These are phyloP conservation scores for Globisporangium rhizosaccharum DNA, from an alignment of 352 stramenopile genomes.

Conservation along the genomic window DNA sequence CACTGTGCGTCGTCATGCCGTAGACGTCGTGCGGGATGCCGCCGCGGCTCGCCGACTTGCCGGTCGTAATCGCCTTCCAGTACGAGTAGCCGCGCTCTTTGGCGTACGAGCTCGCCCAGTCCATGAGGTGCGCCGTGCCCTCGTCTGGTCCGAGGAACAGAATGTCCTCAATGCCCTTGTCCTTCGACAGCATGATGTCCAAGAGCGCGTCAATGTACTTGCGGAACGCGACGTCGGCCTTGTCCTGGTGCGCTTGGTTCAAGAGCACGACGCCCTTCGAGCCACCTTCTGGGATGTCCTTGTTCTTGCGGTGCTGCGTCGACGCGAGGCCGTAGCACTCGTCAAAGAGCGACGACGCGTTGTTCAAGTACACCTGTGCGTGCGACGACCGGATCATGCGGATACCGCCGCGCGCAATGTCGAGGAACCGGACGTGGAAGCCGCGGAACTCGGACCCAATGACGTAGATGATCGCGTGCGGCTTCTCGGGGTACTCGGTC, in stretches of 20 bases:
- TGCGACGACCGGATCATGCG: conserved; percentile 87
- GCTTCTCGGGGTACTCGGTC: conserved; percentile 79
- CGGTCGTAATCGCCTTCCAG: conserved; percentile 95
- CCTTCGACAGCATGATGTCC: conserved; percentile 95
- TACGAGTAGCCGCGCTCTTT: conserved; percentile 91
- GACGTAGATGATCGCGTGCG: conserved; percentile 93
- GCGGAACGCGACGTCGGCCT: conserved; percentile 86
- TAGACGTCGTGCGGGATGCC: conserved; percentile 99
- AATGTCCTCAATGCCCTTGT: conserved; percentile 92
- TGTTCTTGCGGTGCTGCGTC: conserved; percentile 99
- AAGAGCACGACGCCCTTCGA: conserved; percentile 96
- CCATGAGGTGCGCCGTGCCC: conserved; percentile 96
- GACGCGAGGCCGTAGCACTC: conserved; percentile 96
- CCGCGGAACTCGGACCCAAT: conserved; percentile 95
- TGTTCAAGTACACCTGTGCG: conserved; percentile 89
- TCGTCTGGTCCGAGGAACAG: conserved; percentile 98
- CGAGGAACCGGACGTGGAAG: conserved; percentile 97
- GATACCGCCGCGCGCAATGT: conserved; percentile 95
- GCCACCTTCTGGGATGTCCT: conserved; percentile 98
- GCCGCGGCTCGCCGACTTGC: conserved; percentile 90
- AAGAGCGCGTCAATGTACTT: conserved; percentile 97
- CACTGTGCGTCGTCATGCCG: conserved; percentile 96
- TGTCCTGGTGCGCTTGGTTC: conserved; percentile 88
- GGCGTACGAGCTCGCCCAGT: conserved; percentile 93
- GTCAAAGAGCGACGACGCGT: conserved; percentile 91